Evolutionary conservation across 164 flowering plant genomes (phyloP).

Genomic region (Liquidambar formosana): DNA sequence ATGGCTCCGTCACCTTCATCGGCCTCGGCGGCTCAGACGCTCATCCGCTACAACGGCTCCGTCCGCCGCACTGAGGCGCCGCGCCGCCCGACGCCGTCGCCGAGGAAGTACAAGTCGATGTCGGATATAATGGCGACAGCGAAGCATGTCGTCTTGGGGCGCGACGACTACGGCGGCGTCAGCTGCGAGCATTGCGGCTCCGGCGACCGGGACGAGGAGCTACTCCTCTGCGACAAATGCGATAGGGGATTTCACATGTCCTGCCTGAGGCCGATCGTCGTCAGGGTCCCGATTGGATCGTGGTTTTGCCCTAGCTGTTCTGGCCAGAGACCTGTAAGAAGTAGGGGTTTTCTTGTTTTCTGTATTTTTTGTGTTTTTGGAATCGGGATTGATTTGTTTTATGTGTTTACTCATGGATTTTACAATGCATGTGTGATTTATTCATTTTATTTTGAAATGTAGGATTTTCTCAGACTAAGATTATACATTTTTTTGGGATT

Average conservation of each 20-base stretch:
- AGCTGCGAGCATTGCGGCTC: constrained; percentile 61
- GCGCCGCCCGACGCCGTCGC: constrained; percentile 13
- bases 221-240: constrained; percentile 67
- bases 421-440: constrained; percentile 1
- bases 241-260: constrained; percentile 60
- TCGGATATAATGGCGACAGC: constrained; percentile 53
- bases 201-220: constrained; percentile 52
- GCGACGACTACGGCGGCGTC: constrained; percentile 24
- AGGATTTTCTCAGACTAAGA: constrained; percentile 68
- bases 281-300: constrained; percentile 52
- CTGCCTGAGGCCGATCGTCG: constrained; percentile 67
- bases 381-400: not conserved
- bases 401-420: not conserved
- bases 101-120: constrained; percentile 44
- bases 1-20: constrained; percentile 34
- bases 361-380: not conserved
- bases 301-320: constrained; percentile 68
- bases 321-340: constrained; percentile 29
- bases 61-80: constrained; percentile 36
- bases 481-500: constrained; percentile 61
- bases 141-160: constrained; percentile 22
- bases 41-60: constrained; percentile 18
- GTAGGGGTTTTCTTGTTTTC: constrained; percentile 35
- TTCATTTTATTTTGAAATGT: too few relatives aligned
- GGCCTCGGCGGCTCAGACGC: constrained; percentile 15